Percentiles rank a stretch among this genome's conserved stretches.
phyloP scores from a whole-genome alignment of 305 asterid species.

The Striga hermonthica region DNA sequence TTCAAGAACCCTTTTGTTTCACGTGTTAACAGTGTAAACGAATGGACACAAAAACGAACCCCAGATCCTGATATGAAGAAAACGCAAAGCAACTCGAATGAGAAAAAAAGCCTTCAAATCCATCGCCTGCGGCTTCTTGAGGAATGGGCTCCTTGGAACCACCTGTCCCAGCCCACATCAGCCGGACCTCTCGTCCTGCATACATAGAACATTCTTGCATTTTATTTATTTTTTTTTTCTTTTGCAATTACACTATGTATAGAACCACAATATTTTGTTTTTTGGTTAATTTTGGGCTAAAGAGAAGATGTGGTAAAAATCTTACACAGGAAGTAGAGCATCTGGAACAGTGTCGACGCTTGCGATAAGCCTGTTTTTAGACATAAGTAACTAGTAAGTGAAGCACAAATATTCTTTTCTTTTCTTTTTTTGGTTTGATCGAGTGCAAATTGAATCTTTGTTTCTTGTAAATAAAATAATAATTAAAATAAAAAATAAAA shows the following conservation, averaged over 20 bases:
- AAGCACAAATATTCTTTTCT: no score
- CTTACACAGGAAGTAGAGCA: slow-evolving; percentile 75
- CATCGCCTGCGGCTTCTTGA: slow-evolving; percentile 61
- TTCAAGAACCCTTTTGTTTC: no score
- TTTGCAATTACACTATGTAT: background rate
- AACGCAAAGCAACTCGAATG: no score
- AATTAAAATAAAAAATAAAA: no score
- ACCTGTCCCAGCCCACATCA: slow-evolving; percentile 72
- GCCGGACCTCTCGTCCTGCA: slow-evolving; percentile 68
- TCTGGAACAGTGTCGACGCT: slow-evolving; percentile 64
- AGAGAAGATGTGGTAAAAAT: slow-evolving; percentile 1
- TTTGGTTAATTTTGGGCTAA: background rate
- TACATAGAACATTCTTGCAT: background rate
- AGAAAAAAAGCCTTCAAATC: slow-evolving; percentile 42
- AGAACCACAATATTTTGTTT: background rate
- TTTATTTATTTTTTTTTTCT: no score
- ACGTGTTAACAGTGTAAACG: no score
- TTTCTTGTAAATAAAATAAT: no score
- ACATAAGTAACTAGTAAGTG: slow-evolving; percentile 7
- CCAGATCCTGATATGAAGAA: no score
- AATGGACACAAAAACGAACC: no score
- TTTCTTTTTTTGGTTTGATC: no score
- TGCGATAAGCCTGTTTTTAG: slow-evolving; percentile 45
- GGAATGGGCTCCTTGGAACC: slow-evolving; percentile 80
- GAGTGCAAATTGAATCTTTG: no score